Evolutionary conservation across 164 flowering plant genomes (phyloP).

Genomic region (Buxus sempervirens): DNA sequence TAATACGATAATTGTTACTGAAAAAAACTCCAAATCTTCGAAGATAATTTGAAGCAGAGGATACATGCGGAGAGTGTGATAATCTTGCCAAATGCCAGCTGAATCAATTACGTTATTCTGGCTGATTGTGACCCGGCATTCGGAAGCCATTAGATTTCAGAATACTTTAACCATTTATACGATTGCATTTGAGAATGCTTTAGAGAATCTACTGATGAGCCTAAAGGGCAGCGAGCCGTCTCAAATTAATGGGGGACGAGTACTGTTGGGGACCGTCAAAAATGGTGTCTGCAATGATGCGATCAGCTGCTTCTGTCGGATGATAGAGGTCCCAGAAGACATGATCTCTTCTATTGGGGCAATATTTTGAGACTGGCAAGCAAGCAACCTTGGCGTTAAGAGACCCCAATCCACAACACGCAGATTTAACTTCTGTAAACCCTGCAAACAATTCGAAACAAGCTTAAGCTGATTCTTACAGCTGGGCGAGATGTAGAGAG

Average conservation of each 20-base stretch:
- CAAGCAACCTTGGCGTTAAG: slow-evolving; percentile 54
- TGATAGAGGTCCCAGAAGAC: slow-evolving; percentile 86
- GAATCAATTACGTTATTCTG: too few species aligned
- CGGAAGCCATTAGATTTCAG: too few species aligned
- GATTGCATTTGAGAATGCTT: too few species aligned
- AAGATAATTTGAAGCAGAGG: too few species aligned
- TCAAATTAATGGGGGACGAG: slow-evolving; percentile 43
- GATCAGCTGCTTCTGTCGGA: slow-evolving; percentile 59
- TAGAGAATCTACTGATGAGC: not conserved
- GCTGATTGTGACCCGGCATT: too few species aligned
- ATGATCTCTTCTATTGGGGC: slow-evolving; percentile 55
- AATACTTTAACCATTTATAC: too few species aligned
- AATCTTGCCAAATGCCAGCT: too few species aligned
- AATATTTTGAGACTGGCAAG: slow-evolving; percentile 48
- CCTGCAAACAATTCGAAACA: slow-evolving; percentile 34
- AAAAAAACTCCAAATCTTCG: too few species aligned
- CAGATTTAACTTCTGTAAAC: slow-evolving; percentile 63
- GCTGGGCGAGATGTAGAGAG: too few species aligned
- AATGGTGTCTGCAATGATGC: slow-evolving; percentile 30
- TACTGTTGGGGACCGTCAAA: slow-evolving; percentile 40
- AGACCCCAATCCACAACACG: slow-evolving; percentile 79
- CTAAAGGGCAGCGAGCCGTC: slow-evolving; percentile 34
- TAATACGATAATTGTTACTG: too few species aligned
- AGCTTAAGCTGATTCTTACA: not conserved
- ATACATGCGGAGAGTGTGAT: too few species aligned